Conservation (phyloP, 306 rosid species). For the Parietaria judaica region DNA sequence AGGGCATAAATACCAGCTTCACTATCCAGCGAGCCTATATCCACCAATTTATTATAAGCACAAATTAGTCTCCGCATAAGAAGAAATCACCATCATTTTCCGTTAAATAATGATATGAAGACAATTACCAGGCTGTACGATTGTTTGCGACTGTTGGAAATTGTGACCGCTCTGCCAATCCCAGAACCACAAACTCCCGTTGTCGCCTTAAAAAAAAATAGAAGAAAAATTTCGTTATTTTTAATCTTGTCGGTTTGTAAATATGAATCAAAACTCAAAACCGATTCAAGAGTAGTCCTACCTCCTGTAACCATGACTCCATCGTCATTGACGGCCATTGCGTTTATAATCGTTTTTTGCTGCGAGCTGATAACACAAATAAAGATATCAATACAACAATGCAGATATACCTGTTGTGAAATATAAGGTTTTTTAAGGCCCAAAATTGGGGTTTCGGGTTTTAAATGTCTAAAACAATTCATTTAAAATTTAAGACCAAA, state of each 20-base stretch:
- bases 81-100: neutral
- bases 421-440: no score
- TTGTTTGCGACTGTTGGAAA: slow-evolving; percentile 89
- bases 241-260: neutral
- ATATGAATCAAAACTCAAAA: neutral
- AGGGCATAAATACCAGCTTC: slow-evolving; percentile 92
- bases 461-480: no score
- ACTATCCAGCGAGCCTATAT: slow-evolving; percentile 85
- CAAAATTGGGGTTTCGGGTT: no score
- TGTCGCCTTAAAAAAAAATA: slow-evolving; percentile 61
- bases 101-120: neutral
- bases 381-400: neutral
- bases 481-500: no score
- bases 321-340: slow-evolving; percentile 96
- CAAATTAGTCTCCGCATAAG: neutral
- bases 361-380: slow-evolving; percentile 54
- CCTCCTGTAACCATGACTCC: slow-evolving; percentile 98
- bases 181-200: slow-evolving; percentile 99
- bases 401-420: no score
- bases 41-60: neutral
- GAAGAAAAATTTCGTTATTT: neutral
- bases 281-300: slow-evolving; percentile 21
- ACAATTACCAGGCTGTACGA: slow-evolving; percentile 84
- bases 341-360: slow-evolving; percentile 90
- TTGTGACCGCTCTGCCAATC: slow-evolving; percentile 99